phyloP scores from a whole-genome alignment of 805 yeast species.

The Vanderwaltozyma yarrowii region DNA sequence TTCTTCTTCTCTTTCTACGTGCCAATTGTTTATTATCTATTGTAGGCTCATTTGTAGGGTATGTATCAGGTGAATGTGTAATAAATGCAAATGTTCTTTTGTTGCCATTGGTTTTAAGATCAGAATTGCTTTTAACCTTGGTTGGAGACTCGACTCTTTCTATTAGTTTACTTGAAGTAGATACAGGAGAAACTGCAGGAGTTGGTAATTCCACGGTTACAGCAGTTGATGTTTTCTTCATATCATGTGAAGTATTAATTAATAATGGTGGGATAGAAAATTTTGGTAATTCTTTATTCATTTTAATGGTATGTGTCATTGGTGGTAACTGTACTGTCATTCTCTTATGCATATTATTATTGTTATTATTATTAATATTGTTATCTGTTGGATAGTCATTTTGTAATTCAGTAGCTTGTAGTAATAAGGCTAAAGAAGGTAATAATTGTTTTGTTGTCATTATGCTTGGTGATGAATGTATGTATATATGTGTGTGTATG shows the following conservation, averaged over 20 bases:
- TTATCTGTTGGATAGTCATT: background rate
- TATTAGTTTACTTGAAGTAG: background rate
- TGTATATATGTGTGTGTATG: too few relatives aligned
- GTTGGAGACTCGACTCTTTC: background rate
- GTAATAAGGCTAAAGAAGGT: conserved; percentile 1
- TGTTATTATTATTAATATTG: too few relatives aligned
- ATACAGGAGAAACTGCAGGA: background rate
- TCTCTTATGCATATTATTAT: too few relatives aligned
- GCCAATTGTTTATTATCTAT: conserved; percentile 87
- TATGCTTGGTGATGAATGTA: too few relatives aligned
- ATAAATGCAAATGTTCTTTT: conserved; percentile 67
- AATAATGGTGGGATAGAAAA: background rate
- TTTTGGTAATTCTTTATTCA: background rate
- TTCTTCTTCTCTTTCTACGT: conserved; percentile 89
- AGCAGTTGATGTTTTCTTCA: background rate
- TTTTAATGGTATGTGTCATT: too few relatives aligned
- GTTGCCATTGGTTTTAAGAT: conserved; percentile 23
- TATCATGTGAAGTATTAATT: background rate
- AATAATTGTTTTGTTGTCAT: background rate
- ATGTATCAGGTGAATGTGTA: conserved; percentile 85
- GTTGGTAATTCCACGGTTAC: background rate
- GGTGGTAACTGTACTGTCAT: too few relatives aligned
- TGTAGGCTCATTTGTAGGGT: conserved; percentile 67
- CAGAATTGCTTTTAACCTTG: too few relatives aligned
- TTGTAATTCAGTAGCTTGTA: conserved; percentile 3